phyloP scores from a whole-genome alignment of 192 early-diverging fungal genomes.

The Coemansia sp. region DNA sequence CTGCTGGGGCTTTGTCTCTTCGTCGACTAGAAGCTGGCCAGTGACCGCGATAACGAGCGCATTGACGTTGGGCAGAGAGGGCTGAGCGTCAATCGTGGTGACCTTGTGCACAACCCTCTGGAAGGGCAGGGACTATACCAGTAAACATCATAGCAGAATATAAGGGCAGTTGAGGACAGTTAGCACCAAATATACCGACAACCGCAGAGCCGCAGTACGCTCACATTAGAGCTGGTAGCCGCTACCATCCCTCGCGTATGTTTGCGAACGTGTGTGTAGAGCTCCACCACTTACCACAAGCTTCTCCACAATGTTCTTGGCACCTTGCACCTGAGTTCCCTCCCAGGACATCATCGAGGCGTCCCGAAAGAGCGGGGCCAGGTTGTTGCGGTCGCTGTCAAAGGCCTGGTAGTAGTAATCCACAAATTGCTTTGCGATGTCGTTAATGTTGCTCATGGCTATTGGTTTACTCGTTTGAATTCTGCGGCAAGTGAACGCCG shows the following conservation, averaged over 20 bases:
- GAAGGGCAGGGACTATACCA: conserved; percentile 68
- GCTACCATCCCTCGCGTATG: neutral
- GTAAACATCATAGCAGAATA: neutral
- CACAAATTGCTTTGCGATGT: conserved; percentile 71
- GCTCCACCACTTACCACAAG: conserved; percentile 59
- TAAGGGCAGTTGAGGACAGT: neutral
- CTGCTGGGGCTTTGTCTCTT: conserved; percentile 75
- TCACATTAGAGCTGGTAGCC: neutral
- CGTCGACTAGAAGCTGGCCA: conserved; percentile 86
- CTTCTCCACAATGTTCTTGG: conserved; percentile 70
- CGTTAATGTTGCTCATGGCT: conserved; percentile 21
- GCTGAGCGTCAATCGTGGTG: conserved; percentile 81
- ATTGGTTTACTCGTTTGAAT: neutral
- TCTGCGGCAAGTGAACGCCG: neutral
- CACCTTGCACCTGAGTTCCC: conserved; percentile 64
- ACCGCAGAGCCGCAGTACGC: neutral
- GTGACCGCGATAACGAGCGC: conserved; percentile 80
- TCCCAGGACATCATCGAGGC: conserved; percentile 89
- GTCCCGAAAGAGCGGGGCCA: conserved; percentile 74
- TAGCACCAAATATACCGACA: neutral
- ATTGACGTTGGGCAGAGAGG: conserved; percentile 58
- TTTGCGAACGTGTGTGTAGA: neutral
- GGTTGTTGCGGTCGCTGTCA: conserved; percentile 64
- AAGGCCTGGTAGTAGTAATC: conserved; percentile 89
- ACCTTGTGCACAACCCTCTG: conserved; percentile 69